phyloP scores from a whole-genome alignment of 2,329 filamentous ascomycete genomes.

The Rutstroemia sp. region DNA sequence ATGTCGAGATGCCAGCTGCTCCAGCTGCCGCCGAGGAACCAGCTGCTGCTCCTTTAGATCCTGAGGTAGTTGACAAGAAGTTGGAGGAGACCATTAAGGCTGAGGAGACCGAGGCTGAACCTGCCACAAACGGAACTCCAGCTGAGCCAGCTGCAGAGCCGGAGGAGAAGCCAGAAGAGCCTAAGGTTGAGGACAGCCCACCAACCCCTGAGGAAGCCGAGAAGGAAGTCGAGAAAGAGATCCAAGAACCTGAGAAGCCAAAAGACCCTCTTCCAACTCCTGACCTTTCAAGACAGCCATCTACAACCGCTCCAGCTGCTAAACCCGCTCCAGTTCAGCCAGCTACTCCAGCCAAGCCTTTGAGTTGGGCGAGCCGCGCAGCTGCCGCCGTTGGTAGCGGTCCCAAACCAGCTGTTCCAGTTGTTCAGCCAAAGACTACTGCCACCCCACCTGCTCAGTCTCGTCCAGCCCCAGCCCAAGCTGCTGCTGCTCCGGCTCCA shows the following conservation, averaged over 20 bases:
- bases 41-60: slow-evolving; percentile 32
- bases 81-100: slow-evolving; percentile 54
- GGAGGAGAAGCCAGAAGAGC: slow-evolving; percentile 28
- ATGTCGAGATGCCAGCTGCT: slow-evolving; percentile 30
- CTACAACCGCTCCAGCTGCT: slow-evolving; percentile 38
- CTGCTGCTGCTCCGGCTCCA: slow-evolving; percentile 26
- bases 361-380: slow-evolving; percentile 68
- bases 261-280: slow-evolving; percentile 53
- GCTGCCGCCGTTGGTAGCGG: slow-evolving; percentile 48
- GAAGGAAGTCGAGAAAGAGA: slow-evolving; percentile 48
- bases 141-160: slow-evolving; percentile 17
- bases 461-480: slow-evolving; percentile 44
- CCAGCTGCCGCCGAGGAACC: slow-evolving; percentile 30
- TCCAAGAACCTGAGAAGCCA: slow-evolving; percentile 57
- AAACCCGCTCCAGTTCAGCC: slow-evolving; percentile 40
- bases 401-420: slow-evolving; percentile 50
- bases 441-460: slow-evolving; percentile 43
- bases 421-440: slow-evolving; percentile 44
- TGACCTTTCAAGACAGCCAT: slow-evolving; percentile 18
- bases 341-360: slow-evolving; percentile 44
- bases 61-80: slow-evolving; percentile 62
- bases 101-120: slow-evolving; percentile 31
- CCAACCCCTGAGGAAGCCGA: slow-evolving; percentile 41
- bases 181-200: slow-evolving; percentile 28
- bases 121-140: slow-evolving; percentile 2